phyloP scores from a whole-genome alignment of 1,139 yeast species.

The Geotrichum carabidarum region DNA sequence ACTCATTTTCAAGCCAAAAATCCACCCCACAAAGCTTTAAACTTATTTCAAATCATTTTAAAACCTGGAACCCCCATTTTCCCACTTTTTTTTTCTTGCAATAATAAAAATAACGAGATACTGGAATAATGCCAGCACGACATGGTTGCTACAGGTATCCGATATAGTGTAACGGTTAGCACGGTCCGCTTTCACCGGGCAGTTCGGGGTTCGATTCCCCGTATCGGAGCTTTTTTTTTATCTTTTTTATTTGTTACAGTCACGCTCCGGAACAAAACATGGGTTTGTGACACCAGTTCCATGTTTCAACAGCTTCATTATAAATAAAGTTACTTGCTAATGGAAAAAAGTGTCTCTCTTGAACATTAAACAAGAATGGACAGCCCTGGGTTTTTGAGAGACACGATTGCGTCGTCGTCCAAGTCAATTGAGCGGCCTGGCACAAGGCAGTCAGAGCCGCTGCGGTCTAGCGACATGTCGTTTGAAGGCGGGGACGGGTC shows the following conservation, averaged over 20 bases:
- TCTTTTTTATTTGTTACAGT: neutral
- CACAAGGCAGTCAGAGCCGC: neutral
- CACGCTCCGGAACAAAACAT: neutral
- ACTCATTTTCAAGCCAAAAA: too few species aligned
- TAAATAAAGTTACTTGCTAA: too few species aligned
- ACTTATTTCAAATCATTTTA: too few species aligned
- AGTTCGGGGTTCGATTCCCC: constrained; percentile 82
- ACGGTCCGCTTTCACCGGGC: constrained; percentile 81
- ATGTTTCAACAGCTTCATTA: neutral
- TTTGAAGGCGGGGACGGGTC: too few species aligned
- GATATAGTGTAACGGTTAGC: constrained; percentile 79
- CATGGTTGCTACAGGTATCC: constrained; percentile 36
- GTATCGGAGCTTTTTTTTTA: constrained; percentile 50
- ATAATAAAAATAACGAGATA: too few species aligned
- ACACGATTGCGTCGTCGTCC: neutral
- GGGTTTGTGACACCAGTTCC: neutral
- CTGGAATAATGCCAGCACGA: too few species aligned
- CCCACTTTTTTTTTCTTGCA: too few species aligned
- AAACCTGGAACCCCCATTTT: too few species aligned
- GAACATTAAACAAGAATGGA: neutral
- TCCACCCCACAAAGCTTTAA: too few species aligned
- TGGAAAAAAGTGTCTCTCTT: neutral
- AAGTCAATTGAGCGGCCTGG: neutral
- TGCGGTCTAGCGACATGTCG: too few species aligned
- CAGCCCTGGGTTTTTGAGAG: neutral